Base-by-base conservation (phyloP, 345 rosid genomes). In the Turritis glabra region DNA sequence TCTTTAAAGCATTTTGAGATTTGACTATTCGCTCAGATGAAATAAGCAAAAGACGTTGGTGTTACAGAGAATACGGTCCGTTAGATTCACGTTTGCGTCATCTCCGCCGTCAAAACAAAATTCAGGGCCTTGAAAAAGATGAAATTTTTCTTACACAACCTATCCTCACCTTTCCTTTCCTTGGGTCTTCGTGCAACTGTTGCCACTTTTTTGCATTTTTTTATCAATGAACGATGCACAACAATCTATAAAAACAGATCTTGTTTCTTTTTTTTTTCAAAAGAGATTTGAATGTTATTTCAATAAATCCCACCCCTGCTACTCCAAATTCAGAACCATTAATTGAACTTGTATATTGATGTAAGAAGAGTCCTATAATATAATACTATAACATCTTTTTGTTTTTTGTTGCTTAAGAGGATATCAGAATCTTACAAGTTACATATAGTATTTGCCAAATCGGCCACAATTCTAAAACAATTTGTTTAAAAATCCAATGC, bases 41-140 rank as follows among this genome's bases (percentile, higher is more conserved):
- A 41, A 43, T 32, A 29, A 11, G 46, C 61, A 67, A 5, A 5
- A 67, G 63, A 43, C 58, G 29, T 69, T 43, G 27, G 18, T 52
- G 0, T 43, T 43, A n/a, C 79, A 32, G 69, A 68, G 56, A 51
- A 12, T 30, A 60, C 46, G 62, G 58, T 32, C 79, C 79, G 69
- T 75, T 75, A 75, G 74, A 75, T 75, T 75, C 48, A 15, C 8
- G 56, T 23, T 8, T 51, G 27, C 75, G 58, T 76, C 75, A 76
- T 76, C 75, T 25, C 11, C 21, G 18, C 70, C 64, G 79, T 75
- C 69, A 38, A 74, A 43, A 26, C 2, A 3, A 12, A 0, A 8
- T 17, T 10, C 18, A 23, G 11, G 5, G 12, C 26, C 14, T 71
- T 47, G 41, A 37, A 19, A 72, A 64, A 3, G 7, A 29, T 17